A percentile compares a stretch with the other conserved stretches of the same genome.
Evolutionary conservation across 1,284 basidiomycete species (phyloP).

Genomic region (Mycena citricolor): DNA sequence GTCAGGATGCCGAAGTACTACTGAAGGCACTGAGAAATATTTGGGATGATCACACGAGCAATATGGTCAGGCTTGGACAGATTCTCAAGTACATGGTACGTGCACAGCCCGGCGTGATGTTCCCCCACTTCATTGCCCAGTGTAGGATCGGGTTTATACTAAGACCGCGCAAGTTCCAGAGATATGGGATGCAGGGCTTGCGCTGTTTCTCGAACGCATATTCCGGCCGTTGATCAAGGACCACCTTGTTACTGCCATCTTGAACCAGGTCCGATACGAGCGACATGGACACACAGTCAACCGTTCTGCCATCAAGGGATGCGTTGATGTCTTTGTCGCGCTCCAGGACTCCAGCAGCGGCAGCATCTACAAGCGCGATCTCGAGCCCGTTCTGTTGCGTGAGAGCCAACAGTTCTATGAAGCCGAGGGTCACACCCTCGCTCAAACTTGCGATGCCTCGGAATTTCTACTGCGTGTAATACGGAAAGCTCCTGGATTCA

Average conservation of each 20-base stretch:
- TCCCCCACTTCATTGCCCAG: slow-evolving; percentile 18
- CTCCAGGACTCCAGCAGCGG: slow-evolving; percentile 41
- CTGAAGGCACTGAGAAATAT: slow-evolving; percentile 82
- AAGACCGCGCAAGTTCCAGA: slow-evolving; percentile 70
- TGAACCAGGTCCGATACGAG: slow-evolving; percentile 88
- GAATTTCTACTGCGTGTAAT: slow-evolving; percentile 81
- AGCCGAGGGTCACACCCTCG: slow-evolving; percentile 69
- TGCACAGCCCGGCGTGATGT: too few relatives aligned
- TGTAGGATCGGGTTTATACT: slow-evolving; percentile 88
- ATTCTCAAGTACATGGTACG: slow-evolving; percentile 95
- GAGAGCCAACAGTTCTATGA: slow-evolving; percentile 84
- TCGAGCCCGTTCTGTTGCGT: slow-evolving; percentile 82
- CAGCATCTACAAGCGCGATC: slow-evolving; percentile 81
- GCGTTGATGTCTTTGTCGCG: slow-evolving; percentile 83
- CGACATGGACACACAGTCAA: slow-evolving; percentile 91
- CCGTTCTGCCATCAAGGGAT: slow-evolving; percentile 87
- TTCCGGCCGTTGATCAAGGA: slow-evolving; percentile 82
- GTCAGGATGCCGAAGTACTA: slow-evolving; percentile 80
- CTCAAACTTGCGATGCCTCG: slow-evolving; percentile 78
- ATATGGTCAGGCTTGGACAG: slow-evolving; percentile 88
- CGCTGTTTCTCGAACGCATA: slow-evolving; percentile 85
- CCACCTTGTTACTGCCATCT: slow-evolving; percentile 79
- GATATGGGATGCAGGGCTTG: slow-evolving; percentile 82
- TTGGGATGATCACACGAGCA: slow-evolving; percentile 94
- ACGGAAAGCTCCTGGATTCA: slow-evolving; percentile 28